Evolutionary conservation across 108 stramenopile genomes (phyloP).

Genomic region (Skeletonema marinoi): DNA sequence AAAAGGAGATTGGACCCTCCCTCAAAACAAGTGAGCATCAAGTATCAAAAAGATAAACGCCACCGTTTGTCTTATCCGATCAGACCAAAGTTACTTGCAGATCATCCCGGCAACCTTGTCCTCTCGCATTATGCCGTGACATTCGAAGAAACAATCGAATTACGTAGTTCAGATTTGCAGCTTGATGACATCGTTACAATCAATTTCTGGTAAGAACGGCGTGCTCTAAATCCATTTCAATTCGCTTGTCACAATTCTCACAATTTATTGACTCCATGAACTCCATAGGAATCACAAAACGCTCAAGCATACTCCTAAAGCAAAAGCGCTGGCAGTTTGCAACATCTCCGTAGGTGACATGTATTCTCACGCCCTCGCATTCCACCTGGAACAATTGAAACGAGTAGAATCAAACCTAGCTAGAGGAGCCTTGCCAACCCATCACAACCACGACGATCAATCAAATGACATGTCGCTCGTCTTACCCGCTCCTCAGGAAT

Average conservation of each 20-base stretch:
- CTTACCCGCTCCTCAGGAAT: conserved; percentile 36
- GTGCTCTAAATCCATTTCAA: background rate
- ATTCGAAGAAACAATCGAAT: conserved; percentile 27
- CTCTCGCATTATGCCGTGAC: conserved; percentile 31
- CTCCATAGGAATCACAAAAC: conserved; percentile 30
- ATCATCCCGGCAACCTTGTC: conserved; percentile 18
- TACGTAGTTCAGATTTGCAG: conserved; percentile 25
- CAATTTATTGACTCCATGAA: background rate
- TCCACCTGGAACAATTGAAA: conserved; percentile 25
- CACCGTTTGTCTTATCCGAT: background rate
- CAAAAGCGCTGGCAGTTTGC: conserved; percentile 30
- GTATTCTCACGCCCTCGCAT: conserved; percentile 25
- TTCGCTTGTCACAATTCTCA: background rate
- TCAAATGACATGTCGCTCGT: background rate
- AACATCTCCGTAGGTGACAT: conserved; percentile 40
- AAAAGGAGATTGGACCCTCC: conserved; percentile 27
- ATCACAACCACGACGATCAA: background rate
- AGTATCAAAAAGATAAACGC: conserved; percentile 22
- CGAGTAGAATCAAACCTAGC: conserved; percentile 13
- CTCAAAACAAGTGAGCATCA: conserved; percentile 28
- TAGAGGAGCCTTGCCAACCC: background rate
- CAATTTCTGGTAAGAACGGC: conserved; percentile 26
- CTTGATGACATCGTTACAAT: conserved; percentile 32
- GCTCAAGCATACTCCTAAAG: conserved; percentile 26
- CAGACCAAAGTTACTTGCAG: conserved; percentile 26